Evolutionary conservation across 139 green algal species (phyloP).

Genomic region (Volvox africanus): DNA sequence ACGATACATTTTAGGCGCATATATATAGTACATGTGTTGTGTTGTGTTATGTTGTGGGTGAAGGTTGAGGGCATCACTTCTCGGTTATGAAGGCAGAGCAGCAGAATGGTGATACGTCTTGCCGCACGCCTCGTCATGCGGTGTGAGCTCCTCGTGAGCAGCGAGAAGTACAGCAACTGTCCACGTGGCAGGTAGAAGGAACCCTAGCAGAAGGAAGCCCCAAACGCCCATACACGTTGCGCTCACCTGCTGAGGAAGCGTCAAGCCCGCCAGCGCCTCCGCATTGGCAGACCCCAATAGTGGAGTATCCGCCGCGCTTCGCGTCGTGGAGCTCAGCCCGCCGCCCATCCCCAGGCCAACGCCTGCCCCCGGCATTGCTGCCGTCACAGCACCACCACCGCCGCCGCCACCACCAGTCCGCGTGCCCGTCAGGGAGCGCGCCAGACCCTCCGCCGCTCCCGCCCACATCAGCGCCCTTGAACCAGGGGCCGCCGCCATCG

Average conservation of each 20-base stretch:
- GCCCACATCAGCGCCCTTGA: background rate
- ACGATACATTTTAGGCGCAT: no score
- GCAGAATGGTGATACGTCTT: background rate
- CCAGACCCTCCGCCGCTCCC: background rate
- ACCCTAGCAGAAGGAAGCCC: no score
- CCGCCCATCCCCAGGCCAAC: background rate
- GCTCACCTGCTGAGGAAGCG: conserved; percentile 19
- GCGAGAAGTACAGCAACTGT: no score
- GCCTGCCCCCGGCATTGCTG: background rate
- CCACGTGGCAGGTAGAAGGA: no score
- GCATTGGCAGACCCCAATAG: conserved; percentile 32
- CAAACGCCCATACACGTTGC: background rate
- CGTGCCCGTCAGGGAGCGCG: background rate
- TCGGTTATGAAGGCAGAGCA: no score
- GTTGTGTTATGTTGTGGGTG: no score
- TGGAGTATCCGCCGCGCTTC: conserved; percentile 8
- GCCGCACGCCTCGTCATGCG: background rate
- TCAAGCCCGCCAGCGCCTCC: conserved; percentile 13
- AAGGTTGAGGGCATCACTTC: no score
- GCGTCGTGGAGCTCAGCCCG: background rate
- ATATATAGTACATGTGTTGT: no score
- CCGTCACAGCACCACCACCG: background rate
- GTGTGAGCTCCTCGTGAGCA: no score
- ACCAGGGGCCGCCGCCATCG: background rate
- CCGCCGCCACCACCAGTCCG: background rate